Conservation (phyloP, 2,329 filamentous ascomycete genomes). For the Microdochium bolleyi region DNA sequence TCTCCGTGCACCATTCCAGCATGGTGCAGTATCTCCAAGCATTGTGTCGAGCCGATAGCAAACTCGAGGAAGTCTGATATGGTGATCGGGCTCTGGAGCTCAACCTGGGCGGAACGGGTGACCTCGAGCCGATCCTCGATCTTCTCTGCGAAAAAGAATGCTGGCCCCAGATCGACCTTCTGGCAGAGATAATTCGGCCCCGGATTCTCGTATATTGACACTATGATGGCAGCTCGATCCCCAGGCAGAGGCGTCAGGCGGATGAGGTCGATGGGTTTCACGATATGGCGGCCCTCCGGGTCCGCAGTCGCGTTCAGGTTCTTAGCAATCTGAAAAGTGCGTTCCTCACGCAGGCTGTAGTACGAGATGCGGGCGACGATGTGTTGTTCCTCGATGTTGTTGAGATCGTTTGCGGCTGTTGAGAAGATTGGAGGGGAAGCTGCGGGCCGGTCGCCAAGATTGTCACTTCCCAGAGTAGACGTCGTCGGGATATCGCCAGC, state of each 20-base stretch:
- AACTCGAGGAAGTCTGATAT: slow-evolving; percentile 80
- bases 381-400: slow-evolving; percentile 48
- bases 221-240: slow-evolving; percentile 64
- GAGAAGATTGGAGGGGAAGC: slow-evolving; percentile 22
- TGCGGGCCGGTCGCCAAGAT: slow-evolving; percentile 27
- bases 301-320: slow-evolving; percentile 64
- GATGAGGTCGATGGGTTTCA: slow-evolving; percentile 72
- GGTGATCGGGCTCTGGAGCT: slow-evolving; percentile 53
- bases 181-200: slow-evolving; percentile 66
- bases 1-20: slow-evolving; percentile 84
- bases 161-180: slow-evolving; percentile 70
- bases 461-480: slow-evolving; percentile 28
- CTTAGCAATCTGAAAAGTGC: slow-evolving; percentile 78
- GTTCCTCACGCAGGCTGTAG: slow-evolving; percentile 75
- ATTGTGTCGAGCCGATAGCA: slow-evolving; percentile 79
- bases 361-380: slow-evolving; percentile 78
- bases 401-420: slow-evolving; percentile 35
- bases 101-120: slow-evolving; percentile 33
- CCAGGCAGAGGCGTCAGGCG: slow-evolving; percentile 60
- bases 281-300: slow-evolving; percentile 66
- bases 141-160: slow-evolving; percentile 53
- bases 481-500: slow-evolving; percentile 27
- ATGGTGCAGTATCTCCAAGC: slow-evolving; percentile 85
- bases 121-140: slow-evolving; percentile 41
- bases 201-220: slow-evolving; percentile 73